Conservation (phyloP, 1,139 yeast genomes). For the Yamadazyma diospyri region DNA sequence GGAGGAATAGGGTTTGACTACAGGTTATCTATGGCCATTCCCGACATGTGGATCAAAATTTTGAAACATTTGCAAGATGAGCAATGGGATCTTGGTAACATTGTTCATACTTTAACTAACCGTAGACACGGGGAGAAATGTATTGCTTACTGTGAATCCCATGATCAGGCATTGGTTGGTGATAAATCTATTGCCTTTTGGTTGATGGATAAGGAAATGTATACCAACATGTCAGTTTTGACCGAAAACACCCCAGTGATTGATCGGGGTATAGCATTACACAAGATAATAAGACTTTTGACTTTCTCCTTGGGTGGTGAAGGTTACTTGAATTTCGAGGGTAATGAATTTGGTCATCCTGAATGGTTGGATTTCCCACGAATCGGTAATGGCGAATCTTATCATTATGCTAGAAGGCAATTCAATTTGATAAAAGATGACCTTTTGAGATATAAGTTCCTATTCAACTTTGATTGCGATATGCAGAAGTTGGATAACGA, state of each 20-base stretch:
- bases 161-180: constrained; percentile 96
- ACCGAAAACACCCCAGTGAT: constrained; percentile 71
- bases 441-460: constrained; percentile 70
- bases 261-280: constrained; percentile 87
- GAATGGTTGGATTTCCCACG: constrained; percentile 99
- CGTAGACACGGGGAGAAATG: constrained; percentile 88
- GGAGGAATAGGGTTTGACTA: constrained; percentile 97
- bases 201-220: constrained; percentile 99
- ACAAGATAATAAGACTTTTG: constrained; percentile 81
- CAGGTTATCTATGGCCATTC: constrained; percentile 93
- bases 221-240: constrained; percentile 85
- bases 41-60: constrained; percentile 98
- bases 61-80: constrained; percentile 82
- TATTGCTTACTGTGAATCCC: constrained; percentile 91
- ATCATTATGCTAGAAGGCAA: constrained; percentile 93
- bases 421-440: constrained; percentile 82
- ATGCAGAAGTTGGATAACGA: constrained; percentile 74
- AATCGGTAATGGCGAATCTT: constrained; percentile 80
- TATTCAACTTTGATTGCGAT: constrained; percentile 76
- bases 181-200: constrained; percentile 96
- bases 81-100: constrained; percentile 85
- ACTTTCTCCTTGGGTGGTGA: constrained; percentile 94
- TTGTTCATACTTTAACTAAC: constrained; percentile 80
- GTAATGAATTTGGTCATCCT: constrained; percentile 98
- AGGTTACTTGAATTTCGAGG: constrained; percentile 93